Evolutionary conservation across 768 basidiomycete genomes (phyloP).

Genomic region (Postia placenta): DNA sequence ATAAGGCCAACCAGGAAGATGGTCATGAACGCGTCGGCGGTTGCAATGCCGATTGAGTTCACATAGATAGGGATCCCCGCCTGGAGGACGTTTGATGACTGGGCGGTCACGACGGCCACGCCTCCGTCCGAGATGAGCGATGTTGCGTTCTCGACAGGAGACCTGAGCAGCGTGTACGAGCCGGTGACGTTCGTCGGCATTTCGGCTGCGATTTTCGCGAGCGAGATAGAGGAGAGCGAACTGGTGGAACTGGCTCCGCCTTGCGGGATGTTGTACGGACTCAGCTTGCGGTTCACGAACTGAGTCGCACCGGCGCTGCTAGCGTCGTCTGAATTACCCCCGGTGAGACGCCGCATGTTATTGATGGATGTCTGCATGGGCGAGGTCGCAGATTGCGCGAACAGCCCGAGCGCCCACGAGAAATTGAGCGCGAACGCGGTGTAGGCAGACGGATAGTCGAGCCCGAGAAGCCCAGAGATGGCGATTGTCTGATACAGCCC

Average conservation of each 20-base stretch:
- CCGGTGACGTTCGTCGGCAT: slow-evolving; percentile 3
- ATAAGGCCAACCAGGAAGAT: slow-evolving; percentile 73
- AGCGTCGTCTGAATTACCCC: slow-evolving; percentile 63
- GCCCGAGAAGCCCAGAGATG: slow-evolving; percentile 66
- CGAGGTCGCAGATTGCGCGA: slow-evolving; percentile 45
- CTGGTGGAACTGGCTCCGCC: neutral
- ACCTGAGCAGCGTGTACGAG: neutral
- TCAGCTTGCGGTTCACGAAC: slow-evolving; percentile 74
- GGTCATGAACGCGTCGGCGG: slow-evolving; percentile 87
- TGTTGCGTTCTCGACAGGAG: neutral
- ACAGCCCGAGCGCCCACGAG: slow-evolving; percentile 80
- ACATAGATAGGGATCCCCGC: slow-evolving; percentile 82
- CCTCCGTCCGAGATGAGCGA: slow-evolving; percentile 20
- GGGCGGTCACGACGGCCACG: slow-evolving; percentile 66
- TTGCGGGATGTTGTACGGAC: slow-evolving; percentile 64
- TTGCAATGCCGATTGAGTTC: slow-evolving; percentile 71
- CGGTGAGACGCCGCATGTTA: slow-evolving; percentile 76
- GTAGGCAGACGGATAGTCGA: slow-evolving; percentile 87
- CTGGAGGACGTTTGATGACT: slow-evolving; percentile 61
- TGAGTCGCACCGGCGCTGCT: slow-evolving; percentile 55
- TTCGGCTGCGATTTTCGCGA: slow-evolving; percentile 10
- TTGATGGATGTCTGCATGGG: slow-evolving; percentile 74
- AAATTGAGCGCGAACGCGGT: slow-evolving; percentile 81
- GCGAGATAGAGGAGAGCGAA: slow-evolving; percentile 7
- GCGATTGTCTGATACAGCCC: slow-evolving; percentile 84